A percentile compares a stretch with the other conserved stretches of the same genome.
Conservation (phyloP, 768 basidiomycete species). For the Auriscalpium orientale region DNA sequence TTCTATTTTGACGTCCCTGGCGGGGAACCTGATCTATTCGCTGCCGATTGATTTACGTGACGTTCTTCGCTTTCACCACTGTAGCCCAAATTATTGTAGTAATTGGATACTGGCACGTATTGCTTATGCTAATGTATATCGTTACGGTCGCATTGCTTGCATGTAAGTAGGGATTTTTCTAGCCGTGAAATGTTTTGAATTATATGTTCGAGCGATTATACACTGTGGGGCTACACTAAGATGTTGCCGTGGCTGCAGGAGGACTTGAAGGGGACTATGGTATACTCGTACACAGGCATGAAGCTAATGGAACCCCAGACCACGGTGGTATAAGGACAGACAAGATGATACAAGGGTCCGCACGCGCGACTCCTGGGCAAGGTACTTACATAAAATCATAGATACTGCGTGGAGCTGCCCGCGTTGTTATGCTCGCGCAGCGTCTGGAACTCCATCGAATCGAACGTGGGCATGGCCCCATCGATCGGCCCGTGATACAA, state of each 20-base stretch:
- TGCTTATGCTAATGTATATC: no score
- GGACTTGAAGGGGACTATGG: no score
- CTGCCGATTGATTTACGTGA: neutral
- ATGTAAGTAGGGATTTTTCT: no score
- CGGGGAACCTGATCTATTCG: neutral
- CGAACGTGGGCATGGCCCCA: constrained; percentile 16
- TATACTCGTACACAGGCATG: no score
- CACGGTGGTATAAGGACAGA: neutral
- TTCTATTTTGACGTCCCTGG: no score
- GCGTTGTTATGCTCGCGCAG: constrained; percentile 21
- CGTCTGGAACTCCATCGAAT: constrained; percentile 27
- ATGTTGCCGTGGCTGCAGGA: no score
- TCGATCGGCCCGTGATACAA: neutral
- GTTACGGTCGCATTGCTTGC: no score
- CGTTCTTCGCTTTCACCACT: neutral
- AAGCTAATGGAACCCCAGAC: neutral
- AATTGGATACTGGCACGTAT: neutral
- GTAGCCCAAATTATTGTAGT: neutral
- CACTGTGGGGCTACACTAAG: no score
- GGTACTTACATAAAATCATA: neutral
- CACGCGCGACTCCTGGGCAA: neutral
- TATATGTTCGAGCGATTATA: no score
- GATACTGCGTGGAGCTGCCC: constrained; percentile 6
- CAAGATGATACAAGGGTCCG: neutral
- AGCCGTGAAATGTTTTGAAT: no score